These are phyloP conservation scores for Arachis hypogaea DNA, from an alignment of 306 rosid genomes.

Conservation along the genomic window DNA sequence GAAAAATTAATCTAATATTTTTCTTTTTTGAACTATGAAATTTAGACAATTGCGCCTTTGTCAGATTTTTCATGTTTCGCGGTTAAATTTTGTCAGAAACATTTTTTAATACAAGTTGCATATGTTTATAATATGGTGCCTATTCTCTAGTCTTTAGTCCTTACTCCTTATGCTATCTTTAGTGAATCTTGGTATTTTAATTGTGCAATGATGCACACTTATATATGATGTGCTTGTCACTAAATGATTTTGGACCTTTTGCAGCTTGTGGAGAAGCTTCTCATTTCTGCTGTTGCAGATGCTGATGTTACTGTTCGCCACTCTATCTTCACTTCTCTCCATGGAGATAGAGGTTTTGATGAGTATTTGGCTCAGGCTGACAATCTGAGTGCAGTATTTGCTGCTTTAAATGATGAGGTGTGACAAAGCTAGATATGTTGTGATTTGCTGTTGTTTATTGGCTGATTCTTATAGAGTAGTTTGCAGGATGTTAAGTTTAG, in stretches of 20 bases:
- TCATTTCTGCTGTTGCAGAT: slow-evolving; percentile 96
- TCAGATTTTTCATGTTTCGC: slow-evolving; percentile 2
- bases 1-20: too few species aligned
- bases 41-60: background rate
- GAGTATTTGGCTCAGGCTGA: slow-evolving; percentile 97
- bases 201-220: background rate
- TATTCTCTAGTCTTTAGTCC: background rate
- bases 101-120: slow-evolving; percentile 1
- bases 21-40: background rate
- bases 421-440: slow-evolving; percentile 11
- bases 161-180: slow-evolving; percentile 22
- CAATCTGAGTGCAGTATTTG: slow-evolving; percentile 89
- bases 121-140: background rate
- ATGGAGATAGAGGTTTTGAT: slow-evolving; percentile 91
- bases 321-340: slow-evolving; percentile 85
- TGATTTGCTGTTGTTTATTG: slow-evolving; percentile 29
- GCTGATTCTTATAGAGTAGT: slow-evolving; percentile 14
- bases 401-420: slow-evolving; percentile 96
- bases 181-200: background rate
- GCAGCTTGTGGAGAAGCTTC: slow-evolving; percentile 98
- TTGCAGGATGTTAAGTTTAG: slow-evolving; percentile 10
- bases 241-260: slow-evolving; percentile 42
- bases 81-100: slow-evolving; percentile 14
- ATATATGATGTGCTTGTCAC: slow-evolving; percentile 36
- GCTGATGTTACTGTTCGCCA: slow-evolving; percentile 95